Evolutionary conservation across 345 rosid genomes (phyloP).

Genomic region (Jatropha curcas): DNA sequence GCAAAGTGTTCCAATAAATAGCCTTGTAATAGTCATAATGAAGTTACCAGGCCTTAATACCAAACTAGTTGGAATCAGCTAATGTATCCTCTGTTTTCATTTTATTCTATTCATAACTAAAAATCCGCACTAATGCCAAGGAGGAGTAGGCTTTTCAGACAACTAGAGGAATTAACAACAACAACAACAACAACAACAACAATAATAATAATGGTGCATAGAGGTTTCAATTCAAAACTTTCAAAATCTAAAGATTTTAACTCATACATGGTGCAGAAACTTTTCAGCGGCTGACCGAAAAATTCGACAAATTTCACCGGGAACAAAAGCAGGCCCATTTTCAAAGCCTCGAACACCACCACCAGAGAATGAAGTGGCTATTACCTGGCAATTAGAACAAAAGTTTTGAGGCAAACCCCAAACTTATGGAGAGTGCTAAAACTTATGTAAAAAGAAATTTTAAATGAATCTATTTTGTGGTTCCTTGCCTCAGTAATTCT

Average conservation of each 20-base stretch:
- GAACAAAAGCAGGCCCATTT: slow-evolving; percentile 80
- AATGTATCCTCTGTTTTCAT: too few species aligned
- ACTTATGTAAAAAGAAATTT: neutral
- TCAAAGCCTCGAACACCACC: slow-evolving; percentile 60
- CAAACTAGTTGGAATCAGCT: too few species aligned
- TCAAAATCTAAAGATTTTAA: slow-evolving; percentile 12
- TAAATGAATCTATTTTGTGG: slow-evolving; percentile 18
- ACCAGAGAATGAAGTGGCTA: slow-evolving; percentile 80
- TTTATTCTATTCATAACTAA: too few species aligned
- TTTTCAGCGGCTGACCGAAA: slow-evolving; percentile 83
- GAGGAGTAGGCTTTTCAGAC: too few species aligned
- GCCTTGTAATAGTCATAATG: neutral
- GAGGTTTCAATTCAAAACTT: slow-evolving; percentile 33
- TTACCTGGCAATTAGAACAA: slow-evolving; percentile 58
- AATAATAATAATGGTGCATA: neutral
- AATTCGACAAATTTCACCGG: slow-evolving; percentile 81
- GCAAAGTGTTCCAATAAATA: neutral
- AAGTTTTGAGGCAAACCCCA: slow-evolving; percentile 13
- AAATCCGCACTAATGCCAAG: too few species aligned
- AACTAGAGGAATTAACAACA: neutral
- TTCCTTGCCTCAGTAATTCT: slow-evolving; percentile 81
- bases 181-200: too few species aligned
- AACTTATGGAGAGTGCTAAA: slow-evolving; percentile 6
- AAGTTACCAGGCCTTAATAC: neutral
- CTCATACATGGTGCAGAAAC: slow-evolving; percentile 78